Evolutionary conservation across 129 eudicot species (phyloP), one percentile per base, ranked within the genome.

Genomic region (Ambrosia artemisiifolia): DNA sequence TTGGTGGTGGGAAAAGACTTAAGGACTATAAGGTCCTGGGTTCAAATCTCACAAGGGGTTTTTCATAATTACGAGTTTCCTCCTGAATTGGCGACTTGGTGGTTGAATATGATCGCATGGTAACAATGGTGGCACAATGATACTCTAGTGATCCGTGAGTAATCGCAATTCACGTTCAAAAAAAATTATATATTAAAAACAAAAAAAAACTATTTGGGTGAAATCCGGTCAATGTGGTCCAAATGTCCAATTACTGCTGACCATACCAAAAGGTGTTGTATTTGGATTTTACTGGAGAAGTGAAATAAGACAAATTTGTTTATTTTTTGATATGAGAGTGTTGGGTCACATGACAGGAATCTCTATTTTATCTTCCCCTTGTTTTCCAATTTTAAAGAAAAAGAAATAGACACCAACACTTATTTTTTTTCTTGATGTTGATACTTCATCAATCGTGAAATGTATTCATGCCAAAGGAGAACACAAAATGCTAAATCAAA

Each of bases 271-370:
- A 63, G 68, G 9, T 63, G 7, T 63, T n/a, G 16, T 7, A 12
- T 61, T 61, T 63, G 68, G 68, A 63, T n/a, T n/a, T 63, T 63
- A 63, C 13, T 35, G 10, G 47, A 36, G 32, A 63, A 63, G 18
- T 32, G 19, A 14, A 4, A 63, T 63, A 20, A 63, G 7, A 61
- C 67, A 61, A 61, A 61, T 63, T 36, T 63, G 68, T 63, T 63
- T 63, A 18, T 63, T 35, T 63, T 14, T 8, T n/a, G 44, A 61
- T 14, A 33, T 7, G 43, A n/a, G 18, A 34, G 43, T 61, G 66
- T 32, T 32, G 43, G 43, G 43, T 38, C 43, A 20, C 63, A 55
- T 55, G 68, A 32, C 14, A 63, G 20, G 48, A 63, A 63, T 36
- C 68, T 34, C 3, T 17, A 38, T 34, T 63, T 35, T 19, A 1